phyloP scores from a whole-genome alignment of 2,329 filamentous ascomycete genomes.

The Diplodia corticola region DNA sequence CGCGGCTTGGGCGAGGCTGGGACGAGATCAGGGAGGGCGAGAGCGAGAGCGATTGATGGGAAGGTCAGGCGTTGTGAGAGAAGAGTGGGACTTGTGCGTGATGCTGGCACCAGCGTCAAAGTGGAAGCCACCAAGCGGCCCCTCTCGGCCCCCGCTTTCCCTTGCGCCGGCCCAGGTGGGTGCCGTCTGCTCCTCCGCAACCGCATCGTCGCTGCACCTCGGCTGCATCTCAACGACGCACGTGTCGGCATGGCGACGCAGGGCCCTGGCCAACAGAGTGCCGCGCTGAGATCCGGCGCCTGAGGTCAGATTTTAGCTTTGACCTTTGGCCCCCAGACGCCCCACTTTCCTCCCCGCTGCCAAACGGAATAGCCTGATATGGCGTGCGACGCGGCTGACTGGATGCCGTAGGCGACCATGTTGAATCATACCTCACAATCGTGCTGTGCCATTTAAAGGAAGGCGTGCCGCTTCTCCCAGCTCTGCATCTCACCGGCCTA shows the following conservation, averaged over 20 bases:
- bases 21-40: neutral
- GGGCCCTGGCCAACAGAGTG: slow-evolving; percentile 4
- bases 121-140: too few species aligned
- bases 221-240: neutral
- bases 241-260: neutral
- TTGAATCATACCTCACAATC: too few species aligned
- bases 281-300: neutral
- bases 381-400: neutral
- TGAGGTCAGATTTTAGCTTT: neutral
- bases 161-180: neutral
- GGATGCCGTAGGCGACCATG: neutral
- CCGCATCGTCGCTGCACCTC: neutral
- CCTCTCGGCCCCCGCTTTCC: neutral
- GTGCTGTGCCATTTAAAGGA: neutral
- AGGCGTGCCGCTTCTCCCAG: neutral
- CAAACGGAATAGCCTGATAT: slow-evolving; percentile 8
- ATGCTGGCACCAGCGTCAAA: slow-evolving; percentile 12
- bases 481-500: neutral
- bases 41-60: neutral
- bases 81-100: slow-evolving; percentile 4
- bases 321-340: neutral
- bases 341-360: neutral
- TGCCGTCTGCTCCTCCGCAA: neutral
- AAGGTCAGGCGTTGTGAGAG: neutral
- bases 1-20: neutral